A percentile compares a stretch with the other conserved stretches of the same genome.
Evolutionary conservation across 306 rosid genomes (phyloP).

Genomic region (Canavalia ensiformis): DNA sequence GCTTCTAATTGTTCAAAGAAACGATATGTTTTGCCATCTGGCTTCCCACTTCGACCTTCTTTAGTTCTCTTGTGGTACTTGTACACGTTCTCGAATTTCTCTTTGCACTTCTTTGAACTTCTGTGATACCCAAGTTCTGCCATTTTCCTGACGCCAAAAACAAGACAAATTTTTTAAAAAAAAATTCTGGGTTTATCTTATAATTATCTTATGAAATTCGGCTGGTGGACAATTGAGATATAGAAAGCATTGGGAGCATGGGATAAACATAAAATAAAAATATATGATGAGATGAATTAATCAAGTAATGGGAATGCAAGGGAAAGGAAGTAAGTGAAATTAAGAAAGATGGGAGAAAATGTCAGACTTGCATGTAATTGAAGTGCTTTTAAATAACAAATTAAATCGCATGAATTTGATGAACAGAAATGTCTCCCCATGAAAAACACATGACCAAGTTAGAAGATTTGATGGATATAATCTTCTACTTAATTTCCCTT

Average conservation of each 20-base stretch:
- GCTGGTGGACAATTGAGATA: conserved; percentile 50
- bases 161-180: neutral
- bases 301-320: conserved; percentile 36
- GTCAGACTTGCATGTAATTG: conserved; percentile 34
- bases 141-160: conserved; percentile 66
- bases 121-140: conserved; percentile 89
- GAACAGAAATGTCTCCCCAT: conserved; percentile 53
- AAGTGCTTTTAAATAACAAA: conserved; percentile 27
- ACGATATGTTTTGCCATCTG: conserved; percentile 86
- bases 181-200: conserved; percentile 40
- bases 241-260: conserved; percentile 39
- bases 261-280: conserved; percentile 41
- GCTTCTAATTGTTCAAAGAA: conserved; percentile 88
- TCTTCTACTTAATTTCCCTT: conserved; percentile 36
- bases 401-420: conserved; percentile 41
- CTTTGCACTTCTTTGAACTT: conserved; percentile 91
- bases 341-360: conserved; percentile 35
- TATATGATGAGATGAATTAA: neutral
- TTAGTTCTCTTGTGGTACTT: conserved; percentile 95
- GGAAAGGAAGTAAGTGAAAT: conserved; percentile 38
- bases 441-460: conserved; percentile 54
- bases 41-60: conserved; percentile 83
- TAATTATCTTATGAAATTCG: conserved; percentile 48
- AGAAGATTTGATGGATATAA: conserved; percentile 42
- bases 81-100: conserved; percentile 95